Evolutionary conservation across 768 basidiomycete genomes (phyloP), one percentile per base, ranked within the genome.

Genomic region (Leccinum boreale): DNA sequence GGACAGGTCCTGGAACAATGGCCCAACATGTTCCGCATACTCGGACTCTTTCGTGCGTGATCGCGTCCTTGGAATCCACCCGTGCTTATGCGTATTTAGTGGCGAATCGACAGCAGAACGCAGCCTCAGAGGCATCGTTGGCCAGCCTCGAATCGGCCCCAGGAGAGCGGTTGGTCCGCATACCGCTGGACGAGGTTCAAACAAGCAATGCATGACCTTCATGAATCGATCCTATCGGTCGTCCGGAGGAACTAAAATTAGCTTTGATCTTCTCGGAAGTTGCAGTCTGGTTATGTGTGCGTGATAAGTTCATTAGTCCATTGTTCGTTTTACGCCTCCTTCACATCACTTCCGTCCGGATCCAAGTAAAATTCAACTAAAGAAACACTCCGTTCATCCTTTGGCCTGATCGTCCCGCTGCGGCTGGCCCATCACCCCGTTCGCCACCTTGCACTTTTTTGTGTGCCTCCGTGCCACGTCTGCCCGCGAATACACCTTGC

Each of bases 11-110:
- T 90, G 24, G 84, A 84, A 57, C 88, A 90, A 60, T 91, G 89
- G 89, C 86, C 88, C 10, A 84, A 82, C 67, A 92, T 92, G 90
- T 91, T 92, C 65, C 81, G 84, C 62, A 89, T 89, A 53, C 74
- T 92, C 50, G 81, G 74, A 56, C 75, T 85, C 58, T 91, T 90
- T 68, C 65, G 90, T 91, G 64, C 65, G 86, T 77, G 14, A 35
- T 36, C 23, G 12, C 15, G 6, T 39, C 10, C 46, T 19, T 6
- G 8, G 14, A 4, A 17, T 31, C 26, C 15, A 28, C 7, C 24
- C 8, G 28, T 52, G 1, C 28, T 58, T 15, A 55, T 44, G 12
- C 5, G 1, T 2, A 15, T 21, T 29, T 17, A 89, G 87, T 87
- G 53, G 76, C 81, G 44, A 77, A 79, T 46, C 76, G 79, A 47